These are phyloP conservation scores for Elongisporangium undulatum DNA, from an alignment of 352 stramenopile genomes.

Conservation along the genomic window DNA sequence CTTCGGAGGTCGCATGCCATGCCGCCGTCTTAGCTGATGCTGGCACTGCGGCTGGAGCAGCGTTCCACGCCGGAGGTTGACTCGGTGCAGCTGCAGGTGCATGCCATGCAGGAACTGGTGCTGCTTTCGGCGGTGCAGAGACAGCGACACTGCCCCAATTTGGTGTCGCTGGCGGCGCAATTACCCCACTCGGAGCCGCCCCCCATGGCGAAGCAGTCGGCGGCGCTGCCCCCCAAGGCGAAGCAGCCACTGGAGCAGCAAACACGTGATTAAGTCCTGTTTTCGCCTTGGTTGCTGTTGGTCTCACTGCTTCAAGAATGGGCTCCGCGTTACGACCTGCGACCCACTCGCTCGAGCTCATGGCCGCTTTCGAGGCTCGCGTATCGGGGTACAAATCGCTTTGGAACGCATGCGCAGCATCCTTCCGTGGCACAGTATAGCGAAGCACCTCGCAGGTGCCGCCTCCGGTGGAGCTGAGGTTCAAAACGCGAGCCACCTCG, in stretches of 20 bases:
- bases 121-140: slow-evolving; percentile 5
- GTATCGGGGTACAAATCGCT: slow-evolving; percentile 75
- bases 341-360: slow-evolving; percentile 39
- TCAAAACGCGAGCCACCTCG: slow-evolving; percentile 65
- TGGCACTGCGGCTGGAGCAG: not conserved
- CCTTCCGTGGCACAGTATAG: slow-evolving; percentile 62
- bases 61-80: slow-evolving; percentile 26
- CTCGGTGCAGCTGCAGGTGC: slow-evolving; percentile 5
- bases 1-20: slow-evolving; percentile 10
- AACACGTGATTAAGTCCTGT: slow-evolving; percentile 24
- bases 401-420: slow-evolving; percentile 60
- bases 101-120: slow-evolving; percentile 6
- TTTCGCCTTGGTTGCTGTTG: slow-evolving; percentile 17
- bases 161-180: not conserved
- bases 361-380: slow-evolving; percentile 22
- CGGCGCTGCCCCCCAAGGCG: slow-evolving; percentile 14
- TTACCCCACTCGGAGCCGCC: not conserved
- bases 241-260: slow-evolving; percentile 10
- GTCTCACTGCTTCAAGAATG: slow-evolving; percentile 25
- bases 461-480: slow-evolving; percentile 35
- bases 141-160: slow-evolving; percentile 1
- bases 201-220: slow-evolving; percentile 1
- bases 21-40: slow-evolving; percentile 1
- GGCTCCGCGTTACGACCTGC: slow-evolving; percentile 38
- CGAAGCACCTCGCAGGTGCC: slow-evolving; percentile 59